Evolutionary conservation across 2,329 filamentous ascomycete species (phyloP), one percentile per base, ranked within the genome.

Genomic region (Decorospora gaudefroyi): DNA sequence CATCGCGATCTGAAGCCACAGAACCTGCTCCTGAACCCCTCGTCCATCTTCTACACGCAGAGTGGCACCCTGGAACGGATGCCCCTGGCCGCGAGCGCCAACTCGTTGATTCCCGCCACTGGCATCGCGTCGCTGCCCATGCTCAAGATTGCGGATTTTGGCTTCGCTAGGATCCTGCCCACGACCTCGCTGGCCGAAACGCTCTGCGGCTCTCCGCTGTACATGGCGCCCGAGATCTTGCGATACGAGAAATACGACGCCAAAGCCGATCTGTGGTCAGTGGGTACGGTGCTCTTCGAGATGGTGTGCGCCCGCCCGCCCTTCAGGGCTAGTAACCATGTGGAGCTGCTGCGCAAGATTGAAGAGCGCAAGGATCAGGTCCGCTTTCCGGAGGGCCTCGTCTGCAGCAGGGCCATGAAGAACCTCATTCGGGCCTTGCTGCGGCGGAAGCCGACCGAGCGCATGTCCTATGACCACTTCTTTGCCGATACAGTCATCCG

Each of bases 201-300:
- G 0, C 82, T 99, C 0, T 99, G 93, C 70, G 93, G 93, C 12
- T 97, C 93, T 9, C 93, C 93, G 7, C 77, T 99, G 17, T 99
- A 99, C 74, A 99, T 99, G 93, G 93, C 93, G 0, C 93, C 93
- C 3, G 93, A 99, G 74, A 99, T 99, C 53, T 77, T 99, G 51
- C 85, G 91, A 47, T 99, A 97, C 63, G 91, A 99, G 70, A 92
- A 92, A 64, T 99, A 99, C 70, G 92, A 96, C 73, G 90, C 92
- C 53, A 95, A 95, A 71, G 92, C 91, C 32, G 93, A 99, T 74
- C 76, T 99, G 22, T 99, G 93, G 93, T 99, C 93, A 15, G 90
- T 96, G 22, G 93, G 93, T 36, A 96, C 93, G 12, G 93, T 99
- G 6, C 75, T 95, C 16, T 96, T 90, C 67, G 93, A 99, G 73